Percentiles rank a stretch among this genome's conserved stretches.
Conservation (phyloP, 306 rosid genomes). For the Geum urbanum region DNA sequence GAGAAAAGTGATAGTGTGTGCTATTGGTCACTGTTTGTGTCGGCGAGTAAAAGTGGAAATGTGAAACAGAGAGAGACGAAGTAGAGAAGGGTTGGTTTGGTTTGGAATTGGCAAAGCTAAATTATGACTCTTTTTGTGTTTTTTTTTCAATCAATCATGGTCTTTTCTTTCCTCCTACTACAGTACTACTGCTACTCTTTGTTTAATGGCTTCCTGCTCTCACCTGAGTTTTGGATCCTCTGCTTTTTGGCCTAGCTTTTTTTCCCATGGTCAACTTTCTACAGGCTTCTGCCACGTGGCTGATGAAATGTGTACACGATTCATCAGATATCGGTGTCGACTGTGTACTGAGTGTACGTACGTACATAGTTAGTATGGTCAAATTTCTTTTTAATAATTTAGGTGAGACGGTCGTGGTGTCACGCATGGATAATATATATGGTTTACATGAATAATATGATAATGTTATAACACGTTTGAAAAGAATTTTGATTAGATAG, state of each 20-base stretch:
- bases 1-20: background rate
- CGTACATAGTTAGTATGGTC: too few species aligned
- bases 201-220: too few species aligned
- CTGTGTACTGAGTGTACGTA: background rate
- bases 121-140: background rate
- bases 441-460: too few species aligned
- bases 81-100: slow-evolving; percentile 2
- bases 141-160: too few species aligned
- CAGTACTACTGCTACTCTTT: too few species aligned
- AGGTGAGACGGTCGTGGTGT: too few species aligned
- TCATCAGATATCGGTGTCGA: background rate
- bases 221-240: slow-evolving; percentile 24
- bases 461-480: too few species aligned
- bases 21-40: slow-evolving; percentile 38
- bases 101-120: slow-evolving; percentile 15
- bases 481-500: too few species aligned
- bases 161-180: too few species aligned
- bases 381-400: too few species aligned
- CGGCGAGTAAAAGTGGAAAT: slow-evolving; percentile 42
- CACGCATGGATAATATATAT: too few species aligned
- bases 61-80: slow-evolving; percentile 5
- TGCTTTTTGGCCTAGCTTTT: slow-evolving; percentile 7
- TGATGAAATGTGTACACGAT: background rate
- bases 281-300: background rate
- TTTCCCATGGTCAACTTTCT: background rate